A percentile compares a stretch with the other conserved stretches of the same genome.
These are phyloP conservation scores for Eutrema salsugineum DNA, from an alignment of 441 rosid species.

Conservation along the genomic window DNA sequence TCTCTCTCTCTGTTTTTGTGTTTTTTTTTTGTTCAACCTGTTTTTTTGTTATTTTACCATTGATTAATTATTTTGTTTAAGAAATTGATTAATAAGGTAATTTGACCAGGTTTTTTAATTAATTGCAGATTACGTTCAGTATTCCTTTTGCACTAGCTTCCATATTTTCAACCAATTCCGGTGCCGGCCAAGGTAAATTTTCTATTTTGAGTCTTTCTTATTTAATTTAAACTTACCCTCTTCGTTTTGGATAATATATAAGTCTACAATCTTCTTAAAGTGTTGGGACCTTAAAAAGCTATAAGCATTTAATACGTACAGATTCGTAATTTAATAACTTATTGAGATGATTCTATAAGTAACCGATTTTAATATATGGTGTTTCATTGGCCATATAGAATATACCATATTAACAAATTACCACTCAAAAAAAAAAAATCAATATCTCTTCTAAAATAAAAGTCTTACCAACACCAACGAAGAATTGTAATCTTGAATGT, in stretches of 20 bases:
- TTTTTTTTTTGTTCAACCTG: background rate
- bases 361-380: background rate
- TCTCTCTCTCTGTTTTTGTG: background rate
- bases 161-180: constrained; percentile 56
- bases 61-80: background rate
- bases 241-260: constrained; percentile 25
- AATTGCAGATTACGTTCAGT: constrained; percentile 63
- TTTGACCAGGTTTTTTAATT: background rate
- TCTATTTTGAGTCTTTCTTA: background rate
- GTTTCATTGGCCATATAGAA: background rate
- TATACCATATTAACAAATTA: background rate
- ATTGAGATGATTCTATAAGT: constrained; percentile 17
- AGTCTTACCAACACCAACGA: background rate
- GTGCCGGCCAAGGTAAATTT: constrained; percentile 87
- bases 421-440: background rate
- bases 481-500: background rate
- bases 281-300: constrained; percentile 17
- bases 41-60: background rate
- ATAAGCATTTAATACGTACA: constrained; percentile 21
- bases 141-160: constrained; percentile 93
- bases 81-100: background rate
- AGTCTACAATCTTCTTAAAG: constrained; percentile 16
- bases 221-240: background rate
- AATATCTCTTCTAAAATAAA: background rate
- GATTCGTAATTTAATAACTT: constrained; percentile 11